Base-by-base conservation (phyloP, 2,329 filamentous ascomycete species). In the Fusarium sp. region DNA sequence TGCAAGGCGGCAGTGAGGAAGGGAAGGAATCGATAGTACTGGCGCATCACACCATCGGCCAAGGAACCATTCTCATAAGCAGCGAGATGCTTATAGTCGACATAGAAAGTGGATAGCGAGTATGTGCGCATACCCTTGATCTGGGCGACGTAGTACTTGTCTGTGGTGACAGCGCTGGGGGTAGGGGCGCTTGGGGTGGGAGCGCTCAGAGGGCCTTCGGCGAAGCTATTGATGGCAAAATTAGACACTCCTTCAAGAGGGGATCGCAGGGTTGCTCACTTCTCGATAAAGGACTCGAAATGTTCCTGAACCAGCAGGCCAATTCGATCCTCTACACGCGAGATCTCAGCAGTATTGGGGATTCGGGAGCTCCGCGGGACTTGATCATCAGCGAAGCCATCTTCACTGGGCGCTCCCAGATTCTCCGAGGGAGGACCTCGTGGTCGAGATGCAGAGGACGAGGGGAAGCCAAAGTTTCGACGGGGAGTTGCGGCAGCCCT, bases 11-110 rank as follows among this genome's bases (percentile, higher is more conserved):
- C 91, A 25, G 94, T 95, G 79, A 99, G 90, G 82, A 97, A 99
- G 4, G 97, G 97, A 27, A 97, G 88, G 81, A 98, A 98, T 76
- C 97, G 94, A 83, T 98, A 98, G 86, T 98, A 98, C 80, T 97
- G 93, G 78, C 91, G 92, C 75, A 95, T 93, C 71, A 98, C 93
- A 60, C 95, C 96, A 71, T 94, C 92, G 47, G 96, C 95, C 62
- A 99, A 86, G 67, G 93, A 92, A 63, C 93, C 94, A 76, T 95
- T 93, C 78, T 93, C 91, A 82, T 92, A 93, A 38, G 91, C 89
- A 66, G 91, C 89, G 33, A 99, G 86, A 82, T 99, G 97, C 75
- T 92, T 94, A 84, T 92, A 97, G 84, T 97, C 94, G 79, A 97
- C 90, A 81, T 97, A 97, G 67, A 97, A 90, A 7, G 94, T 97